Evolutionary conservation across 345 rosid genomes (phyloP).

Genomic region (Psidium guajava): DNA sequence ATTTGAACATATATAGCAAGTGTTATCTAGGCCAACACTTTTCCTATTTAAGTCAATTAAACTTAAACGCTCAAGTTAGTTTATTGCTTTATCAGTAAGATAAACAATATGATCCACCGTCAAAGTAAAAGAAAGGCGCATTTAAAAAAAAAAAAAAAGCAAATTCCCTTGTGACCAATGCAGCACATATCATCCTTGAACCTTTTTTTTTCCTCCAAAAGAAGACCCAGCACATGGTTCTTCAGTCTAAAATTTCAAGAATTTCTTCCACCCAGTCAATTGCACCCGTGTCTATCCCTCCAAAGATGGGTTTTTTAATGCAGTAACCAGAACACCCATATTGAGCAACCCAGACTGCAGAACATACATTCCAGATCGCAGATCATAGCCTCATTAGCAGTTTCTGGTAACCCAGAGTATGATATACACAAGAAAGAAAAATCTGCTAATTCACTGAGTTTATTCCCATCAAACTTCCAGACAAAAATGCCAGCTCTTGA

Average conservation of each 20-base stretch:
- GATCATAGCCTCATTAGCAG: not conserved
- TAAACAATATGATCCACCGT: not conserved
- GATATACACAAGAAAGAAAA: not conserved
- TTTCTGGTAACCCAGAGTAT: not conserved
- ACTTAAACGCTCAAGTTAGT: not conserved
- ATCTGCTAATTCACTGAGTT: not conserved
- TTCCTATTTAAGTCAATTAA: not conserved
- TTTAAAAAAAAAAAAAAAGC: not conserved
- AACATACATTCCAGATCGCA: not conserved
- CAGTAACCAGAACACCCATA: not conserved
- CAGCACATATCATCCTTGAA: not conserved
- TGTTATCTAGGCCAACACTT: not conserved
- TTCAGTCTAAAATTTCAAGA: not conserved
- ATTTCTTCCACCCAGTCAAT: not conserved
- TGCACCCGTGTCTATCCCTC: not conserved
- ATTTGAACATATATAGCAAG: not conserved
- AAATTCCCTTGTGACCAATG: not conserved
- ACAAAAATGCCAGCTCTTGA: not conserved
- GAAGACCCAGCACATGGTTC: not conserved
- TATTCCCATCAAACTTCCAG: not conserved
- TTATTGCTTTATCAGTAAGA: not conserved
- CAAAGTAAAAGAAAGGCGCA: not conserved
- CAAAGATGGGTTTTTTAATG: not conserved
- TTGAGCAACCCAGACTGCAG: not conserved
- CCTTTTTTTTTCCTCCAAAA: not conserved